Evolutionary conservation across 2,329 filamentous ascomycete species (phyloP).

Genomic region (Lecanoromycetidae sp.): DNA sequence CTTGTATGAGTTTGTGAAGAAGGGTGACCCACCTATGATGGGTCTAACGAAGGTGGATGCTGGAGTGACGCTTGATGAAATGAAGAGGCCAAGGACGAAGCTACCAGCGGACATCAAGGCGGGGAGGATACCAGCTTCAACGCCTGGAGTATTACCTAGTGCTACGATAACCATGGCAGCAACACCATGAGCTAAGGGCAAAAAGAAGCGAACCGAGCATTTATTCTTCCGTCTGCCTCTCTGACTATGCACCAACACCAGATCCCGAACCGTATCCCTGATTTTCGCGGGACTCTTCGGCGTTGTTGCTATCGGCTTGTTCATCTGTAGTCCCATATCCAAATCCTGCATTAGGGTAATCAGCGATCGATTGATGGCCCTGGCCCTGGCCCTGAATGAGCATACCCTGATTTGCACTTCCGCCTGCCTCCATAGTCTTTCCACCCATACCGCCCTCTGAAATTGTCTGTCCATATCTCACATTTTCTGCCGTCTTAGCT

Average conservation of each 20-base stretch:
- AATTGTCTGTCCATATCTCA: conserved; percentile 45
- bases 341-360: too few species aligned
- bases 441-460: conserved; percentile 45
- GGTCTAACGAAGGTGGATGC: conserved; percentile 79
- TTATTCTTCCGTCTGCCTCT: neutral
- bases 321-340: conserved; percentile 32
- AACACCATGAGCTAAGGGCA: neutral
- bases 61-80: conserved; percentile 66
- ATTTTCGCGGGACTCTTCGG: conserved; percentile 34
- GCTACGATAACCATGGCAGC: conserved; percentile 1
- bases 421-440: conserved; percentile 33
- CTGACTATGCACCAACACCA: conserved; percentile 40
- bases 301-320: conserved; percentile 28
- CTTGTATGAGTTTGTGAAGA: conserved; percentile 82
- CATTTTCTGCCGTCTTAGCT: conserved; percentile 39
- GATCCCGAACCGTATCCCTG: conserved; percentile 45
- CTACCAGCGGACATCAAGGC: conserved; percentile 34
- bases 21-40: conserved; percentile 78
- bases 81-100: conserved; percentile 67
- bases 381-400: too few species aligned
- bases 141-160: conserved; percentile 3
- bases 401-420: conserved; percentile 31
- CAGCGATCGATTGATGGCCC: too few species aligned
- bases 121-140: conserved; percentile 12
- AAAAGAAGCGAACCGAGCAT: neutral